These are phyloP conservation scores for Gigaspora rosea DNA, from an alignment of 192 early-diverging fungal species.

Conservation along the genomic window DNA sequence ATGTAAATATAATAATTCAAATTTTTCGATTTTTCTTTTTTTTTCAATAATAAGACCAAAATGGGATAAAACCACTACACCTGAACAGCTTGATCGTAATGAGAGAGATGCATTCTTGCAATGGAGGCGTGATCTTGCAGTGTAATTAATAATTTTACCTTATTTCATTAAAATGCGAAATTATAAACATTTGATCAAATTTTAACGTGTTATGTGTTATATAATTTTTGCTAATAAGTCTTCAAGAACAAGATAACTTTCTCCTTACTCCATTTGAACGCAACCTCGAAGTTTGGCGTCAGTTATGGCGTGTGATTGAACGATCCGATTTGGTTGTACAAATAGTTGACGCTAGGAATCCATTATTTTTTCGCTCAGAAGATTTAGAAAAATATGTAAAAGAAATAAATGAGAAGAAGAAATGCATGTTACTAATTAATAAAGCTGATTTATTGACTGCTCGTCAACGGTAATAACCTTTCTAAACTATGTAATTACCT, in stretches of 20 bases:
- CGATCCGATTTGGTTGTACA: constrained; percentile 94
- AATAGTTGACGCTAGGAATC: constrained; percentile 98
- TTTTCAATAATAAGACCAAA: constrained; percentile 53
- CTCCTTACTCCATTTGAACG: constrained; percentile 97
- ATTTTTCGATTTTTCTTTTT: neutral
- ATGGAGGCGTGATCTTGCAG: constrained; percentile 87
- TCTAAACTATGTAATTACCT: neutral
- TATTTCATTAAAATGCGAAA: neutral
- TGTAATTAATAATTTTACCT: constrained; percentile 39
- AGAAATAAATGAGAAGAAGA: constrained; percentile 86
- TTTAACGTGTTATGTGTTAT: neutral
- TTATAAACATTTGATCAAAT: neutral
- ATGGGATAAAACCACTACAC: constrained; percentile 87
- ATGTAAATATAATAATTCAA: neutral
- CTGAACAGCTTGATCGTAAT: constrained; percentile 71
- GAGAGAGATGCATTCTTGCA: constrained; percentile 90
- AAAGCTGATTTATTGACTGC: constrained; percentile 97
- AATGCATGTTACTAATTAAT: constrained; percentile 91
- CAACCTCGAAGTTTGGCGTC: constrained; percentile 98
- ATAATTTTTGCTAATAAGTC: constrained; percentile 35
- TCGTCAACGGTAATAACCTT: constrained; percentile 64
- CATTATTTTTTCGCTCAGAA: constrained; percentile 83
- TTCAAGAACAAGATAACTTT: constrained; percentile 92
- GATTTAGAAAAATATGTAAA: constrained; percentile 92
- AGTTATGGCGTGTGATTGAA: constrained; percentile 99